Percentiles rank a stretch among this genome's conserved stretches.
Conservation (phyloP, 768 basidiomycete genomes). For the Pleurotus platypus region DNA sequence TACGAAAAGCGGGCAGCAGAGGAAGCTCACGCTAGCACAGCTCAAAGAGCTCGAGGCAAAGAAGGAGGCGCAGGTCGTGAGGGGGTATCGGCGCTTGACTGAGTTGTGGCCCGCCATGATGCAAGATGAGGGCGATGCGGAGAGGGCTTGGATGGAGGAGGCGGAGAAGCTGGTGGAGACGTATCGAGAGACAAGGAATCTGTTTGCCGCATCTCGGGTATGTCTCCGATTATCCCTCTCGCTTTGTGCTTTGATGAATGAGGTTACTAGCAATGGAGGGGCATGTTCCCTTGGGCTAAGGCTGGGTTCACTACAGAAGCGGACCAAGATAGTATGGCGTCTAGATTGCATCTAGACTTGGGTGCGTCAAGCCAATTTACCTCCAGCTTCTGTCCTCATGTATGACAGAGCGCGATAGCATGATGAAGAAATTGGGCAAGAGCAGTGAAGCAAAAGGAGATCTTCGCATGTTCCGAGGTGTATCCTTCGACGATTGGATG, state of each 20-base stretch:
- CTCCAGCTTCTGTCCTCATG: background rate
- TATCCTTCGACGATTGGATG: constrained; percentile 85
- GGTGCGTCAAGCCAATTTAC: constrained; percentile 37
- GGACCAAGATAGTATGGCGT: constrained; percentile 70
- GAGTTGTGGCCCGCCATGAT: constrained; percentile 62
- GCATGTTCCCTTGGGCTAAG: constrained; percentile 59
- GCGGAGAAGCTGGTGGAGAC: constrained; percentile 85
- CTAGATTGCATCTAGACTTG: constrained; percentile 71
- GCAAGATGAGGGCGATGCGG: constrained; percentile 32
- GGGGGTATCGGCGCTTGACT: constrained; percentile 55
- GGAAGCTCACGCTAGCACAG: constrained; percentile 54
- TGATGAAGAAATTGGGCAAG: constrained; percentile 35
- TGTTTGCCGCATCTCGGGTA: constrained; percentile 80
- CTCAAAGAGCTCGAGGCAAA: constrained; percentile 59
- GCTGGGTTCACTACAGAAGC: constrained; percentile 41
- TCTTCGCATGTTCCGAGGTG: constrained; percentile 71
- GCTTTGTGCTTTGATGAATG: background rate
- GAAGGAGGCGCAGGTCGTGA: constrained; percentile 61
- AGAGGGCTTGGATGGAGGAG: constrained; percentile 75
- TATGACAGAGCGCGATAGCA: constrained; percentile 51
- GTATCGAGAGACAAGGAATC: constrained; percentile 80
- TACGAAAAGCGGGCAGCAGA: constrained; percentile 35
- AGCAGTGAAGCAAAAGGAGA: constrained; percentile 36
- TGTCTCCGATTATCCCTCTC: constrained; percentile 19
- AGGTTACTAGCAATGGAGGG: constrained; percentile 43